phyloP scores from a whole-genome alignment of 208 protist species.

The Blastocrithidia nonstop region DNA sequence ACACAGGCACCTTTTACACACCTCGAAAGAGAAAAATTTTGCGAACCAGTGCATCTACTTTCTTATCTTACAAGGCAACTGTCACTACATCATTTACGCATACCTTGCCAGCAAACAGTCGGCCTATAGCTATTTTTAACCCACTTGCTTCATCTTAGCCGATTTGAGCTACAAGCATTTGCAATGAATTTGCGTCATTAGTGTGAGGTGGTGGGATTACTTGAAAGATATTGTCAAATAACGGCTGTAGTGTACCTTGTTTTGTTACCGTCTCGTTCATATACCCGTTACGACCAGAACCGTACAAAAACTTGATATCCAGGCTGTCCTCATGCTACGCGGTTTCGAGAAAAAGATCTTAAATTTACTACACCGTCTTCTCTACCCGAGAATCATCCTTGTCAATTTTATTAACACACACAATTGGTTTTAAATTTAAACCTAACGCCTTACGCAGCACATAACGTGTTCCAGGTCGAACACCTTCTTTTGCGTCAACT shows the following conservation, averaged over 20 bases:
- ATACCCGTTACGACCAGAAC: slow-evolving; percentile 85
- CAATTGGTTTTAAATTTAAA: slow-evolving; percentile 88
- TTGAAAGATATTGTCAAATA: slow-evolving; percentile 91
- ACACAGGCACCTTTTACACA: slow-evolving; percentile 50
- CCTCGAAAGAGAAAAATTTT: slow-evolving; percentile 75
- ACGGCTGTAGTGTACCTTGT: slow-evolving; percentile 68
- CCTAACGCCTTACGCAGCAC: slow-evolving; percentile 94
- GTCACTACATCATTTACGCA: slow-evolving; percentile 77
- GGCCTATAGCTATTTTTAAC: slow-evolving; percentile 86
- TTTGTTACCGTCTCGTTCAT: slow-evolving; percentile 61
- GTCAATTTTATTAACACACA: slow-evolving; percentile 97
- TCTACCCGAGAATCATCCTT: slow-evolving; percentile 80
- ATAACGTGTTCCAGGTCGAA: slow-evolving; percentile 95
- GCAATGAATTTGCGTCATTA: slow-evolving; percentile 34
- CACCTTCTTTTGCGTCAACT: slow-evolving; percentile 92
- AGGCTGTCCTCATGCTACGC: slow-evolving; percentile 90
- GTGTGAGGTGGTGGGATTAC: slow-evolving; percentile 56
- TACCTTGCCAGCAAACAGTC: slow-evolving; percentile 82
- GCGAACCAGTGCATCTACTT: slow-evolving; percentile 73
- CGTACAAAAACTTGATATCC: slow-evolving; percentile 92
- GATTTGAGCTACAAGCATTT: slow-evolving; percentile 92
- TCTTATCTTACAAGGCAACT: slow-evolving; percentile 63
- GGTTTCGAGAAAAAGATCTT: slow-evolving; percentile 92
- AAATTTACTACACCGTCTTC: slow-evolving; percentile 88
- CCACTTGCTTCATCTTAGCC: slow-evolving; percentile 70